Evolutionary conservation across 2,329 filamentous ascomycete species (phyloP).

Genomic region (Raffaelea deltoideospora): DNA sequence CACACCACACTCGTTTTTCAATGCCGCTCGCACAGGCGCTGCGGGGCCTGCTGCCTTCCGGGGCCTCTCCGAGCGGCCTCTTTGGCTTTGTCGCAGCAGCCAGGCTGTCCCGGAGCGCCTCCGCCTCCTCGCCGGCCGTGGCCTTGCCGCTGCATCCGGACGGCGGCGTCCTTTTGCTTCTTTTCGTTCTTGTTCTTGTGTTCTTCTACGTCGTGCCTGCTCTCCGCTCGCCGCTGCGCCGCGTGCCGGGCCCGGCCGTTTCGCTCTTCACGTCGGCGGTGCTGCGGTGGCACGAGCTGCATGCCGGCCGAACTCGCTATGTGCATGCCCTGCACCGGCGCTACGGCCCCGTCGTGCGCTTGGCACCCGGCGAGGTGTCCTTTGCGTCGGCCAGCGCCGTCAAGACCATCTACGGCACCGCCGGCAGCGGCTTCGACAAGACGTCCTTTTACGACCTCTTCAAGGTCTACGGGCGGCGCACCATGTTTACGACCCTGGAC

Average conservation of each 20-base stretch:
- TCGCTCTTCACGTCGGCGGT: conserved; percentile 34
- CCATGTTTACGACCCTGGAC: conserved; percentile 44
- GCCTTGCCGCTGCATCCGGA: conserved; percentile 3
- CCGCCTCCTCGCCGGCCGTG: background rate
- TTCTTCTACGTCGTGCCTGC: conserved; percentile 4
- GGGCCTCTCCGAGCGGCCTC: no score
- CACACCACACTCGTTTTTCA: no score
- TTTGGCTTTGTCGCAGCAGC: no score
- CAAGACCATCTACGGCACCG: conserved; percentile 47
- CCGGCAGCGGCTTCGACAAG: conserved; percentile 50
- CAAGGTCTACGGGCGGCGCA: conserved; percentile 38
- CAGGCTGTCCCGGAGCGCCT: no score
- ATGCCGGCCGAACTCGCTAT: conserved; percentile 34
- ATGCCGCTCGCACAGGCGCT: background rate
- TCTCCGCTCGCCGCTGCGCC: conserved; percentile 21
- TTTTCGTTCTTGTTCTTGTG: conserved; percentile 3
- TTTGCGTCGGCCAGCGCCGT: conserved; percentile 40
- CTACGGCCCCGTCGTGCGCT: conserved; percentile 42
- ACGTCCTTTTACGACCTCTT: conserved; percentile 50
- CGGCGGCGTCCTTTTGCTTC: background rate
- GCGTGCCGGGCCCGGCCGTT: conserved; percentile 31
- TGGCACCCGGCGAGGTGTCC: conserved; percentile 43
- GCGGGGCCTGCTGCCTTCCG: no score
- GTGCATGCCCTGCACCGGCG: conserved; percentile 37
- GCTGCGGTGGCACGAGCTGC: conserved; percentile 42